phyloP scores from a whole-genome alignment of 2,329 filamentous ascomycete species.

The Chaetomiaceae sp. region DNA sequence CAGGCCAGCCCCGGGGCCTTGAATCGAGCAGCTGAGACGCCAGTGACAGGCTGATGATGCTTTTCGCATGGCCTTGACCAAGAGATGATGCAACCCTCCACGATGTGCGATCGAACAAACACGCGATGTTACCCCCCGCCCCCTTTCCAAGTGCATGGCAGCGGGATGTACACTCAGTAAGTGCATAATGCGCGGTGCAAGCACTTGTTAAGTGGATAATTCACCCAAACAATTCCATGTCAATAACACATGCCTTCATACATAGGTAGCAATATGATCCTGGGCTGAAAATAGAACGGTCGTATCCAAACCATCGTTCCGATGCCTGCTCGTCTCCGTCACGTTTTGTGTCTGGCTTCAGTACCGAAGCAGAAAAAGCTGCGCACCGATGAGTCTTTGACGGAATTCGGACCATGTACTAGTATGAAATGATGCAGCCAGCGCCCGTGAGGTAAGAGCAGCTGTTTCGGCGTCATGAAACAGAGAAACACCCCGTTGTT shows the following conservation, averaged over 20 bases:
- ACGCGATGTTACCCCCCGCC: slow-evolving; percentile 4
- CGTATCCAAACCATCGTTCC: too few relatives aligned
- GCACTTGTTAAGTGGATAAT: background rate
- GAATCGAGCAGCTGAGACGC: background rate
- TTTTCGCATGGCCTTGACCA: background rate
- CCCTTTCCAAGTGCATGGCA: background rate
- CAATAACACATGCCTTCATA: too few relatives aligned
- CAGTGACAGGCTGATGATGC: too few relatives aligned
- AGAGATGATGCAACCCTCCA: slow-evolving; percentile 1
- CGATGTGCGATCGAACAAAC: background rate
- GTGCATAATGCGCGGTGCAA: background rate
- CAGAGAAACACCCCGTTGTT: background rate
- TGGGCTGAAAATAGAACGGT: too few relatives aligned
- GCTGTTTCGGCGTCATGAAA: slow-evolving; percentile 3
- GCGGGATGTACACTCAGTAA: background rate
- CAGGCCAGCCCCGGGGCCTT: too few relatives aligned
- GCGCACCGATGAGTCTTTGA: too few relatives aligned
- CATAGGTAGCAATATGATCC: too few relatives aligned
- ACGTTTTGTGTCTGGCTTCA: too few relatives aligned
- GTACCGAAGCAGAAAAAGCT: too few relatives aligned
- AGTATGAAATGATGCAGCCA: too few relatives aligned
- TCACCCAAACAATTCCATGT: background rate
- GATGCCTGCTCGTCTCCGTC: too few relatives aligned
- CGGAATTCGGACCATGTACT: too few relatives aligned
- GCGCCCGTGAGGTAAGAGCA: background rate